A percentile compares a stretch with the other conserved stretches of the same genome.
These are phyloP conservation scores for Chrysopogon serrulatus DNA, from an alignment of 176 grass and related monocot species.

Conservation along the genomic window DNA sequence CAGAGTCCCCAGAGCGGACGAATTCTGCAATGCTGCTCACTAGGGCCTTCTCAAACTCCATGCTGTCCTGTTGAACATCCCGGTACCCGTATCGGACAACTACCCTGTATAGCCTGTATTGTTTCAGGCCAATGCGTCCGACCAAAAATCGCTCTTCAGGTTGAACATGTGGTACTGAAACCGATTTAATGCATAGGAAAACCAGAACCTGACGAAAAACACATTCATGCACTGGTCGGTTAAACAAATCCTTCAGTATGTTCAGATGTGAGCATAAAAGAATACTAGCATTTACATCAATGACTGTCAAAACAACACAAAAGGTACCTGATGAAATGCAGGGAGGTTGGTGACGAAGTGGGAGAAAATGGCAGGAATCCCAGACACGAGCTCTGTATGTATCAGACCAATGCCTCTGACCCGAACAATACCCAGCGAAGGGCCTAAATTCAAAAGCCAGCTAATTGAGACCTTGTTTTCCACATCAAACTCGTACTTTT, in stretches of 20 bases:
- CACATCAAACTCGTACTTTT: slow-evolving; percentile 83
- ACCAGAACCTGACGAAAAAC: slow-evolving; percentile 61
- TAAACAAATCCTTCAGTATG: background rate
- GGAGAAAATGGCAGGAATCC: slow-evolving; percentile 91
- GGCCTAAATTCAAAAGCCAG: slow-evolving; percentile 78
- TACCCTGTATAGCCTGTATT: slow-evolving; percentile 73
- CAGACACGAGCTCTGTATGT: slow-evolving; percentile 79
- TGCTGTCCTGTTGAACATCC: slow-evolving; percentile 66
- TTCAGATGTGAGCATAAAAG: background rate
- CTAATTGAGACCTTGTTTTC: slow-evolving; percentile 88
- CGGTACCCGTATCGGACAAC: slow-evolving; percentile 83
- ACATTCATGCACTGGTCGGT: background rate
- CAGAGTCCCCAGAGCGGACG: slow-evolving; percentile 44
- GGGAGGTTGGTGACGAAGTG: slow-evolving; percentile 96
- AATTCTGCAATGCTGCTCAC: slow-evolving; percentile 88
- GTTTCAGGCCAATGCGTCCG: slow-evolving; percentile 70
- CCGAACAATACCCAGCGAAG: slow-evolving; percentile 83
- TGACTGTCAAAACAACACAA: background rate
- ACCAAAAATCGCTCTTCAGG: slow-evolving; percentile 69
- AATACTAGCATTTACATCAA: background rate
- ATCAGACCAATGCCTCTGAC: slow-evolving; percentile 84
- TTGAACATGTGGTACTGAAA: slow-evolving; percentile 53
- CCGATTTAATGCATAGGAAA: slow-evolving; percentile 81
- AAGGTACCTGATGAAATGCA: slow-evolving; percentile 92
- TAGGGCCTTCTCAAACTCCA: slow-evolving; percentile 85